Evolutionary conservation across 2,329 filamentous ascomycete species (phyloP).

Genomic region (Penicillium freii): DNA sequence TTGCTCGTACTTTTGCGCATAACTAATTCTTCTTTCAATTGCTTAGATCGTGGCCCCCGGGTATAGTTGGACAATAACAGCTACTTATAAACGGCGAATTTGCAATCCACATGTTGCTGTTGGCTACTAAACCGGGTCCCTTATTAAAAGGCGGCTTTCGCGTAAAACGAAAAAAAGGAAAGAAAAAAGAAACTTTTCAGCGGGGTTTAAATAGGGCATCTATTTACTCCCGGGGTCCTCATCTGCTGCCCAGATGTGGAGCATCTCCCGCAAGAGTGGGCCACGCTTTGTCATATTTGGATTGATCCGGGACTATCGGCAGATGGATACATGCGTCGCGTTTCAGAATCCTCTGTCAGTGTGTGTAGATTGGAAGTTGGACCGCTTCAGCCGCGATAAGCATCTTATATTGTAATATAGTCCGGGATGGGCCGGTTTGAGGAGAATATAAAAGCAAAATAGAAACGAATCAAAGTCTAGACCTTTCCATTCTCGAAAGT

Average conservation of each 20-base stretch:
- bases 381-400: not conserved
- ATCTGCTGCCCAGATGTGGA: not conserved
- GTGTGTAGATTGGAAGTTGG: not conserved
- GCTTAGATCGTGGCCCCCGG: not conserved
- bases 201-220: not conserved
- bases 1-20: conserved; percentile 4
- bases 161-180: not conserved
- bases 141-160: not conserved
- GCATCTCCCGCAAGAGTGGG: not conserved
- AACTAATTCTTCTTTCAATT: not conserved
- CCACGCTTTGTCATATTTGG: not conserved
- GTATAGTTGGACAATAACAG: not conserved
- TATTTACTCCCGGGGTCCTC: not conserved
- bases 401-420: not conserved
- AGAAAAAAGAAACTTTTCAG: not conserved
- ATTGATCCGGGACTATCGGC: not conserved
- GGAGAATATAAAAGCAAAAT: not conserved
- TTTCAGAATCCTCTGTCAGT: not conserved
- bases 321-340: not conserved
- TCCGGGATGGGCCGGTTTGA: no score
- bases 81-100: not conserved
- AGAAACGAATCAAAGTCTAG: not conserved
- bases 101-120: not conserved
- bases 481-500: not conserved
- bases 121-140: not conserved